phyloP scores from a whole-genome alignment of 2,329 filamentous ascomycete species.

The Neonectria hederae region DNA sequence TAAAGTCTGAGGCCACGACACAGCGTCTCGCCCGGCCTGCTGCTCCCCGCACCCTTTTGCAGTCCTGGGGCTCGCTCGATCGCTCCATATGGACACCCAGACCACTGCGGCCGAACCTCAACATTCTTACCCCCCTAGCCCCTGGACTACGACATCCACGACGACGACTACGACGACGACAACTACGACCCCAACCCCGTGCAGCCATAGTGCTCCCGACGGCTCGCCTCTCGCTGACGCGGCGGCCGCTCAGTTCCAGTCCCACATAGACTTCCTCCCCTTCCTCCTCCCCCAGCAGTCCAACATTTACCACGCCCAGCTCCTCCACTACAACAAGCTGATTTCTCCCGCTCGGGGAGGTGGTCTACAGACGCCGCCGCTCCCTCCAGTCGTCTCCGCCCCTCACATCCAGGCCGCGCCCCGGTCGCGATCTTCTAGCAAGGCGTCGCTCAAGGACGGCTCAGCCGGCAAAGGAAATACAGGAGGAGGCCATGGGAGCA shows the following conservation, averaged over 20 bases:
- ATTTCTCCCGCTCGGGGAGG: slow-evolving; percentile 66
- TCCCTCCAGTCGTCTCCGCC: slow-evolving; percentile 64
- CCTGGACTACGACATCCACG: slow-evolving; percentile 44
- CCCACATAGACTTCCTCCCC: slow-evolving; percentile 64
- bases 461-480: slow-evolving; percentile 56
- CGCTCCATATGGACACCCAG: slow-evolving; percentile 53
- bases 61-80: slow-evolving; percentile 43
- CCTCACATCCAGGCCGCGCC: slow-evolving; percentile 65
- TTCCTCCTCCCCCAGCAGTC: slow-evolving; percentile 68
- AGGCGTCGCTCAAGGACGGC: slow-evolving; percentile 65
- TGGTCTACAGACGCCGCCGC: slow-evolving; percentile 65
- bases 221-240: slow-evolving; percentile 45
- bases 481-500: slow-evolving; percentile 73
- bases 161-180: slow-evolving; percentile 40
- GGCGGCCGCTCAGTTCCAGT: slow-evolving; percentile 48
- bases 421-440: slow-evolving; percentile 68
- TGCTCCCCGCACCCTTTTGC: slow-evolving; percentile 36
- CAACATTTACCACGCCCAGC: slow-evolving; percentile 68
- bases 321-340: slow-evolving; percentile 73
- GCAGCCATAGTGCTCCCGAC: slow-evolving; percentile 42
- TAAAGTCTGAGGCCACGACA: slow-evolving; percentile 29
- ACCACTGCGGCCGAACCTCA: slow-evolving; percentile 50
- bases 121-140: slow-evolving; percentile 49
- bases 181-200: slow-evolving; percentile 40
- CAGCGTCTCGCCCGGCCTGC: slow-evolving; percentile 35